These are phyloP conservation scores for Trypanosoma cruzi DNA, from an alignment of 208 protist species.

Conservation along the genomic window DNA sequence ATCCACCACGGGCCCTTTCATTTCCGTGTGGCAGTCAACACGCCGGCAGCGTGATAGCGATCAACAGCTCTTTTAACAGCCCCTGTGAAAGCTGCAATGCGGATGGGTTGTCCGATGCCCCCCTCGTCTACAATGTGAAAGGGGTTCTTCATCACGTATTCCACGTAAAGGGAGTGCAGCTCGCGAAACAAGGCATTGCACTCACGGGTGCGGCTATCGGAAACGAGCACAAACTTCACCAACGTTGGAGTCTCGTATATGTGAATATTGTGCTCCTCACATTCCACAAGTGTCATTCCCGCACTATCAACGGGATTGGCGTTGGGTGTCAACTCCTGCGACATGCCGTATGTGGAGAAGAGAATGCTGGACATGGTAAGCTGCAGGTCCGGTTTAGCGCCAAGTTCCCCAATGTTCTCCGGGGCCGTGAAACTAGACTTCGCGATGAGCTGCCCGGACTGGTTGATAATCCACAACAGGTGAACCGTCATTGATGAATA, in stretches of 20 bases:
- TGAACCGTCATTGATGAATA: conserved; percentile 65
- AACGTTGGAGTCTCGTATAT: conserved; percentile 81
- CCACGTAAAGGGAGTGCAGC: conserved; percentile 70
- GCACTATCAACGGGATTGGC: conserved; percentile 78
- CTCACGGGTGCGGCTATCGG: conserved; percentile 65
- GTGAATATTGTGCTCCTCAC: conserved; percentile 86
- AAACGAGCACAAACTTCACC: conserved; percentile 80
- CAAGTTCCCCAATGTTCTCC: conserved; percentile 77
- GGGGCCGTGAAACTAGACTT: conserved; percentile 70
- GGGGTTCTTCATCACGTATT: conserved; percentile 83
- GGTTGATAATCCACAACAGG: conserved; percentile 87
- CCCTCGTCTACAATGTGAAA: conserved; percentile 87
- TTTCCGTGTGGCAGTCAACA: neutral
- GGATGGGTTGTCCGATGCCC: conserved; percentile 86
- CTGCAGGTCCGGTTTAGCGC: conserved; percentile 78
- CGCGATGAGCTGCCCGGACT: conserved; percentile 84
- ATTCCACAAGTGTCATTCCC: conserved; percentile 84
- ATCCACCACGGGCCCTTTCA: neutral
- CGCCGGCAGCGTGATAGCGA: conserved; percentile 34
- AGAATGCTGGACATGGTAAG: conserved; percentile 84
- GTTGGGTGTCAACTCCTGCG: conserved; percentile 84
- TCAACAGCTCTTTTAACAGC: conserved; percentile 51
- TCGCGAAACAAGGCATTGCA: conserved; percentile 62
- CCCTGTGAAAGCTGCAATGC: conserved; percentile 74
- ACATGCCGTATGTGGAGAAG: conserved; percentile 88